Evolutionary conservation across 257 asterid species (phyloP).

Genomic region (Eustoma russellianum): DNA sequence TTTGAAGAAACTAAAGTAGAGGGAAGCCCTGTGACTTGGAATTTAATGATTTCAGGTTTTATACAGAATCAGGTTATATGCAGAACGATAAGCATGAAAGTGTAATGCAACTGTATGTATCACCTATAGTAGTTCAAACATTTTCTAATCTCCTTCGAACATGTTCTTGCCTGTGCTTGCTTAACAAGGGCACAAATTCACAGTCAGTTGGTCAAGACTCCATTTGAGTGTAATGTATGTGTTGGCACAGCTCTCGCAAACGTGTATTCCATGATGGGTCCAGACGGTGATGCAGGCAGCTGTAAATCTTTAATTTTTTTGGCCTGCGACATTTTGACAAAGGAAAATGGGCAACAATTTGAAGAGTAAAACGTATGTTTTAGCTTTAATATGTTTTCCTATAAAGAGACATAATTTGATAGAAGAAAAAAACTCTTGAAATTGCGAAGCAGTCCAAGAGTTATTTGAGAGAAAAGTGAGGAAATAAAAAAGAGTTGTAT

Average conservation of each 20-base stretch:
- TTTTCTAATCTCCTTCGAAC: constrained; percentile 53
- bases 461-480: neutral
- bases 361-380: too few relatives aligned
- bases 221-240: constrained; percentile 42
- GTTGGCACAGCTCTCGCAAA: constrained; percentile 70
- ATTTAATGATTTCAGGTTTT: constrained; percentile 79
- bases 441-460: too few relatives aligned
- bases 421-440: too few relatives aligned
- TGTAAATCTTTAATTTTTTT: too few relatives aligned
- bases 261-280: constrained; percentile 73
- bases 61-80: constrained; percentile 5
- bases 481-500: too few relatives aligned
- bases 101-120: constrained; percentile 48
- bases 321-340: too few relatives aligned
- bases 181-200: constrained; percentile 63
- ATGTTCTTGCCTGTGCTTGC: constrained; percentile 62
- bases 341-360: too few relatives aligned
- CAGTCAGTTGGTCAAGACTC: constrained; percentile 49
- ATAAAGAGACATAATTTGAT: too few relatives aligned
- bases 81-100: constrained; percentile 40
- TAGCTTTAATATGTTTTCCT: too few relatives aligned
- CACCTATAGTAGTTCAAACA: constrained; percentile 49
- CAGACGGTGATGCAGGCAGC: too few relatives aligned
- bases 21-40: constrained; percentile 62
- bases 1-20: constrained; percentile 48